Evolutionary conservation across 768 basidiomycete species (phyloP).

Genomic region (Mrakia frigida): DNA sequence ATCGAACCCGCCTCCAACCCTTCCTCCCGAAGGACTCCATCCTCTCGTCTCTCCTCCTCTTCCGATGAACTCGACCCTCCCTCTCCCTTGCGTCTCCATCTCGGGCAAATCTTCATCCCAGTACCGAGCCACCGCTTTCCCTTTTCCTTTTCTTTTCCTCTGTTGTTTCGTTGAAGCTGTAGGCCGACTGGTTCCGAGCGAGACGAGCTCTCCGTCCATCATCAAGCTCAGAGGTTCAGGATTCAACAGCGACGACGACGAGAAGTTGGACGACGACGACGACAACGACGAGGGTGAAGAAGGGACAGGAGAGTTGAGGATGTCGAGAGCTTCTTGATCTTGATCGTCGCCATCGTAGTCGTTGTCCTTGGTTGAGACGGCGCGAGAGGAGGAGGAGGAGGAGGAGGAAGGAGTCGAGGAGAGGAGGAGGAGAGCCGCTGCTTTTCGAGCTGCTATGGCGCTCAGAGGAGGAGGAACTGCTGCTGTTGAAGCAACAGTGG

Average conservation of each 20-base stretch:
- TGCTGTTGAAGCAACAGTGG: neutral
- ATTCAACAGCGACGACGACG: slow-evolving; percentile 1
- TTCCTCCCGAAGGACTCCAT: slow-evolving; percentile 17
- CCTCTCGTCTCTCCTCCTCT: neutral
- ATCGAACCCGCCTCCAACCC: neutral
- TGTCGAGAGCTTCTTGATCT: neutral
- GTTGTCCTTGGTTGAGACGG: neutral
- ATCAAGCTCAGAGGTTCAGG: neutral
- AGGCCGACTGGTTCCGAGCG: slow-evolving; percentile 9
- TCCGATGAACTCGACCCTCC: slow-evolving; percentile 2
- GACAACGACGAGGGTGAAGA: neutral
- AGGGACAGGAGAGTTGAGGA: neutral
- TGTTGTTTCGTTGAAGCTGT: neutral
- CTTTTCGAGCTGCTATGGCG: slow-evolving; percentile 19
- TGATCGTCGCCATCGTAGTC: slow-evolving; percentile 4
- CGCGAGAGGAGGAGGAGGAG: neutral
- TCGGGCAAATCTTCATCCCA: slow-evolving; percentile 18
- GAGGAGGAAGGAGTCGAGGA: neutral
- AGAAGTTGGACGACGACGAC: slow-evolving; percentile 2
- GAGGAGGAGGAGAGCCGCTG: slow-evolving; percentile 17
- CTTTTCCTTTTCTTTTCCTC: slow-evolving; percentile 9
- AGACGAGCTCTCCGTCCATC: slow-evolving; percentile 25
- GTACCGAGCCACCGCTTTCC: neutral
- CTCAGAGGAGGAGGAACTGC: slow-evolving; percentile 6
- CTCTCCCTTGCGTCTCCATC: slow-evolving; percentile 10